Base-by-base conservation (phyloP, 1,284 basidiomycete species). In the Cutaneotrichosporon sp. region DNA sequence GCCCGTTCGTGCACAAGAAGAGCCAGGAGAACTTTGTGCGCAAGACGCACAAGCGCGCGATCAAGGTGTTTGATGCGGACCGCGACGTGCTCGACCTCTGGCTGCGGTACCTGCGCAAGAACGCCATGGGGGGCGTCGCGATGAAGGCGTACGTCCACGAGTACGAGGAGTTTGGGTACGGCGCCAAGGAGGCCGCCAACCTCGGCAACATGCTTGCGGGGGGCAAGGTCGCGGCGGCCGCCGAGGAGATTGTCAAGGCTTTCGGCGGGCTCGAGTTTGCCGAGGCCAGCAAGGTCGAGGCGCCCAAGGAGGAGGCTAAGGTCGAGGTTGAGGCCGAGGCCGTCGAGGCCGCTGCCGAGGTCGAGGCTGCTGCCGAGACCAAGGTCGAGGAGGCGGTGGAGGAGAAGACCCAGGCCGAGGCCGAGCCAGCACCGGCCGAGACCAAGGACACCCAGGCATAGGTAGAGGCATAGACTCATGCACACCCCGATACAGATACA, bases 1-100 rank as follows among this genome's bases (percentile, higher is more conserved):
- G 87, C 4, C 94, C 95, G 4, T 98, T 98, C 78, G 89, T 88
- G 9, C 89, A 95, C 80, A 99, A 99, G 78, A 97, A 97, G 81
- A 84, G 86, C 22, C 94, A 97, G 80, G 94, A 99, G 82, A 98
- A 98, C 81, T 99, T 97, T 78, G 89, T 93, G 79, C 82, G 92
- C 33, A 84, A 83, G 71, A 89, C 90, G 59, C 90, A 95, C 75
- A 90, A 89, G 71, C 84, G 95, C 16, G 85, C 85, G 24, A 87
- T 99, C 81, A 95, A 95, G 80, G 89, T 94, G 1, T 98, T 86
- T 84, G 95, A 99, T 78, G 86, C 93, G 11, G 85, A 94, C 71
- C 82, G 85, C 1, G 86, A 88, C 66, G 88, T 92, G 2, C 83
- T 99, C 7, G 87, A 91, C 54, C 82, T 87, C 59, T 95, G 89